Evolutionary conservation across 78 protist genomes (phyloP), one percentile per base, ranked within the genome.

Genomic region (Dictyostelium purpureum): DNA sequence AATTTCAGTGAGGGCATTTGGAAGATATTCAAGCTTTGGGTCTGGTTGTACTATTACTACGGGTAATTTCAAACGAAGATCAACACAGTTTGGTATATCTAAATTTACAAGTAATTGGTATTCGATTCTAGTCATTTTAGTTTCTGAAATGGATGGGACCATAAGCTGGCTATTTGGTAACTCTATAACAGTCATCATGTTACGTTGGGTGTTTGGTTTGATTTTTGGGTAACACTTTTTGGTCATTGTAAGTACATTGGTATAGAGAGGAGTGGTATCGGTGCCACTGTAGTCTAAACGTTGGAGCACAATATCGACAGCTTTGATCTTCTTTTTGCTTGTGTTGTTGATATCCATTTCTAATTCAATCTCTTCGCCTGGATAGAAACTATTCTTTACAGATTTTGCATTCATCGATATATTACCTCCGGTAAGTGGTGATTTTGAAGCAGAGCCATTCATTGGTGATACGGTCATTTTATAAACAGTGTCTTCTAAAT

Each of bases 11-110:
- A 78, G 40, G 18, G 87, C 63, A 78, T 78, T 66, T 28, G 87
- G 87, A 35, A 28, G 63, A 10, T 19, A 11, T 63, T 61, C 51
- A 16, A 61, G 19, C 9, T 35, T 40, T 43, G 87, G 87, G 28
- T 78, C 87, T 21, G 49, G 56, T 63, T 38, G 66, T 24, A 78
- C 75, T 0, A 78, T 78, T 5, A 21, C 31, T 1, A 78, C 18
- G 6, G 87, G 87, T 16, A 78, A 26, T n/a, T 61, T 57, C 24
- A 43, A 31, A 21, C 31, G 37, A 28, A 78, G 49, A 26, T 78
- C 87, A 14, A 61, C 75, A 43, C 87, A 78, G 21, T 49, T 78
- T 57, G 76, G 76, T 16, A 78, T 78, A 28, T 78, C 87, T 37
- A 78, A 49, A 61, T 21, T 61, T 1, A 61, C 75, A 14, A 43